Base-by-base conservation (phyloP, 1,284 basidiomycete genomes). In the Ustilago trichophora region DNA sequence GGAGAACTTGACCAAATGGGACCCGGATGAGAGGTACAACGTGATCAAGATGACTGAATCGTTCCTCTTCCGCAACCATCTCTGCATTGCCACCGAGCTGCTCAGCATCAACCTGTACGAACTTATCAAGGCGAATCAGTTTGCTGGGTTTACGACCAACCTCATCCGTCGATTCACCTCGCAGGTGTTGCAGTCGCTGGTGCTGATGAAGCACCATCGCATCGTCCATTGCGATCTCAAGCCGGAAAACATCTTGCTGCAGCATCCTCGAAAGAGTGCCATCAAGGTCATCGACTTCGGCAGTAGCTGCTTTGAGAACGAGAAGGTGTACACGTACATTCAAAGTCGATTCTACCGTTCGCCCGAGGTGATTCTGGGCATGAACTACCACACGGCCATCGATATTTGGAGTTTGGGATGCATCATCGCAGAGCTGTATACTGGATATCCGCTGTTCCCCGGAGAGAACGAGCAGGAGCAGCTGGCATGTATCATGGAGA, bases 181-280 rank as follows among this genome's bases (percentile, higher is more conserved):
- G 59, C 96, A 99, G 83, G 95, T 98, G 88, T 85, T 98, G 29
- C 84, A 90, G 80, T 94, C 93, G 4, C 85, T 99, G 29, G 88
- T 89, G 35, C 85, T 99, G 50, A 94, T 99, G 90, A 88, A 93
- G 24, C 92, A 95, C 70, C 94, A 98, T 83, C 89, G 92, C 43
- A 93, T 99, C 62, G 96, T 99, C n/a, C 96, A 99, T 82, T 99
- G 96, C 77, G 96, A 99, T 84, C 84, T 99, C 70, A 99, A 99
- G 83, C 96, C 96, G 15, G 96, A 99, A 92, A 99, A 99, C 77
- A 93, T 99, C 37, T 85, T 98, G 6, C 85, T 99, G 42, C 89
- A 89, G 50, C 95, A 98, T 82, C 96, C 96, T 13, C 89, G 91
- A 11, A 96, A 93, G 85, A 96, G 93, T 76, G 93, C 89, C 4